A percentile compares a stretch with the other conserved stretches of the same genome.
Conservation (phyloP, 805 yeast genomes). For the Yamadazyma insecticola region DNA sequence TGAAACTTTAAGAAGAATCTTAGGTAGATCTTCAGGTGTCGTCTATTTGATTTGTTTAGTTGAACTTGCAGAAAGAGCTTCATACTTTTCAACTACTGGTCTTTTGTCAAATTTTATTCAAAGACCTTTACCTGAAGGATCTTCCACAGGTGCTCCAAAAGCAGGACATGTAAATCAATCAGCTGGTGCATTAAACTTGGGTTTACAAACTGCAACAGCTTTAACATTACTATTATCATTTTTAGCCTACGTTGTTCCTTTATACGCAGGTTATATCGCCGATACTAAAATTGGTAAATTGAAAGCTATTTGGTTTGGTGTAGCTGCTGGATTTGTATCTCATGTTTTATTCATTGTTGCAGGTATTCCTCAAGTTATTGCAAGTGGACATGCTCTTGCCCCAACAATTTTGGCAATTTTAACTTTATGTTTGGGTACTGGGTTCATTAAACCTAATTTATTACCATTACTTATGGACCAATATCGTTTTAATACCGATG, state of each 20-base stretch:
- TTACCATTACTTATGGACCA: slow-evolving; percentile 45
- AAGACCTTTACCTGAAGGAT: slow-evolving; percentile 47
- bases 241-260: slow-evolving; percentile 47
- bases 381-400: slow-evolving; percentile 33
- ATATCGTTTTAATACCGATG: slow-evolving; percentile 53
- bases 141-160: slow-evolving; percentile 42
- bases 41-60: slow-evolving; percentile 47
- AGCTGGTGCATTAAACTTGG: slow-evolving; percentile 50
- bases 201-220: slow-evolving; percentile 44
- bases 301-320: slow-evolving; percentile 48
- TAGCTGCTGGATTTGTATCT: slow-evolving; percentile 40
- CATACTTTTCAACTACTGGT: slow-evolving; percentile 45
- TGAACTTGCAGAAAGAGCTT: slow-evolving; percentile 54
- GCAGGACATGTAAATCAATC: slow-evolving; percentile 20
- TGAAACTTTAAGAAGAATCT: slow-evolving; percentile 24
- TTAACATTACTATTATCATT: slow-evolving; percentile 44
- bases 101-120: slow-evolving; percentile 45
- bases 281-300: slow-evolving; percentile 46
- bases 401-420: slow-evolving; percentile 39
- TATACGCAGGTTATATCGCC: slow-evolving; percentile 49
- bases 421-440: slow-evolving; percentile 43
- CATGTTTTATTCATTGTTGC: slow-evolving; percentile 48
- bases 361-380: slow-evolving; percentile 37
- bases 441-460: slow-evolving; percentile 51
- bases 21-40: slow-evolving; percentile 46